These are phyloP conservation scores for Lachnellula arida DNA, from an alignment of 2,329 filamentous ascomycete species.

Conservation along the genomic window DNA sequence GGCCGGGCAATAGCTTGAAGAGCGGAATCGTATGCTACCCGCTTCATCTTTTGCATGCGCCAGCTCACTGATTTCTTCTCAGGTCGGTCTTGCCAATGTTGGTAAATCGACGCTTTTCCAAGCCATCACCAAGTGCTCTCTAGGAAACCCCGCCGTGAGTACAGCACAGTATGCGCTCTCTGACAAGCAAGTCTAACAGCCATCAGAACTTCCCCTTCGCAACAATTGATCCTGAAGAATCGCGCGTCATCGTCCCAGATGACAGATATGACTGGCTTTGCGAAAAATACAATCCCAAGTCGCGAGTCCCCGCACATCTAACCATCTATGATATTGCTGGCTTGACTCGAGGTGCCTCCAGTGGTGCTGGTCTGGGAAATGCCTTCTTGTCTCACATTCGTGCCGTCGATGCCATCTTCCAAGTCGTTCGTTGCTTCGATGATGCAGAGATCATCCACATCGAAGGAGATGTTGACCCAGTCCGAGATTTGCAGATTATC, in stretches of 20 bases:
- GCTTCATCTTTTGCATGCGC: neutral
- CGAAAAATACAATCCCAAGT: constrained; percentile 97
- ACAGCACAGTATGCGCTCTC: constrained; percentile 18
- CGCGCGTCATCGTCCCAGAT: constrained; percentile 94
- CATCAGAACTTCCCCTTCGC: constrained; percentile 93
- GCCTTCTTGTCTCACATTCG: constrained; percentile 98
- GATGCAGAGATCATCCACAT: constrained; percentile 99
- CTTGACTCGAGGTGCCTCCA: constrained; percentile 91
- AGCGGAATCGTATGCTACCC: constrained; percentile 82
- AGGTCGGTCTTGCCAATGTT: constrained; percentile 98
- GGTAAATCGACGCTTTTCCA: constrained; percentile 99
- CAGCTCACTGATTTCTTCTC: constrained; percentile 19
- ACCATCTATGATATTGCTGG: constrained; percentile 99
- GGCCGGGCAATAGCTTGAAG: constrained; percentile 97
- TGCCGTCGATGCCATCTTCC: constrained; percentile 96
- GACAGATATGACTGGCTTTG: constrained; percentile 93
- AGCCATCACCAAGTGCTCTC: constrained; percentile 94
- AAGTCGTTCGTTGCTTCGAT: constrained; percentile 95
- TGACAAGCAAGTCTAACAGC: constrained; percentile 22
- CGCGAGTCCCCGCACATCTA: constrained; percentile 90
- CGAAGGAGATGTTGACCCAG: constrained; percentile 95
- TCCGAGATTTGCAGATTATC: constrained; percentile 93
- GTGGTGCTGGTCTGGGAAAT: constrained; percentile 95
- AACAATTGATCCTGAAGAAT: constrained; percentile 98
- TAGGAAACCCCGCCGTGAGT: constrained; percentile 93